Percentiles rank a stretch among this genome's conserved stretches.
phyloP scores from a whole-genome alignment of 352 stramenopile genomes.

The Phytophthora capsici region DNA sequence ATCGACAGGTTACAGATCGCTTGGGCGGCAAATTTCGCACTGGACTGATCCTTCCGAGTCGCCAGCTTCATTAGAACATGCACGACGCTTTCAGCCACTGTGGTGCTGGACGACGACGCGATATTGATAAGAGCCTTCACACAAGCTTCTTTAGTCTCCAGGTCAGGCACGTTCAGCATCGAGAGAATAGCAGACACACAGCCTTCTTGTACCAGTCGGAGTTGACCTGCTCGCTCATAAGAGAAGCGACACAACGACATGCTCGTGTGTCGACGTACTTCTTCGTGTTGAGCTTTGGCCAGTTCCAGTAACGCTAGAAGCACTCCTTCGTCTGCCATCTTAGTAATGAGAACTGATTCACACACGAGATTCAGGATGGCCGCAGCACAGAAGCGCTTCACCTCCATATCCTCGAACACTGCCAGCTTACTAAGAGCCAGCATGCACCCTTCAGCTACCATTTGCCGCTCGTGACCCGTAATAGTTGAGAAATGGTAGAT shows the following conservation, averaged over 20 bases:
- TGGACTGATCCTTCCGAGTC: slow-evolving; percentile 64
- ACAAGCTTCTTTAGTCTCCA: slow-evolving; percentile 84
- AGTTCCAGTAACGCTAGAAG: slow-evolving; percentile 76
- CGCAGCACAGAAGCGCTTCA: slow-evolving; percentile 84
- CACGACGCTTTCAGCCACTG: slow-evolving; percentile 78
- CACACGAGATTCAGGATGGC: slow-evolving; percentile 83
- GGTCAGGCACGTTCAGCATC: slow-evolving; percentile 83
- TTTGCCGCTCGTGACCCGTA: slow-evolving; percentile 69
- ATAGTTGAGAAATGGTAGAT: slow-evolving; percentile 83
- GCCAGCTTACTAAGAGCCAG: slow-evolving; percentile 73
- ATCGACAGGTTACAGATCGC: slow-evolving; percentile 85
- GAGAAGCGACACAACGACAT: slow-evolving; percentile 86
- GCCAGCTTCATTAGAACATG: slow-evolving; percentile 82
- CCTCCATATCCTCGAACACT: slow-evolving; percentile 81
- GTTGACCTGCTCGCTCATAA: slow-evolving; percentile 72
- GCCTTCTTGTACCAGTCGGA: slow-evolving; percentile 80
- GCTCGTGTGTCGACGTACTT: slow-evolving; percentile 83
- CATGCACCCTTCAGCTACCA: slow-evolving; percentile 82
- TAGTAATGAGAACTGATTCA: slow-evolving; percentile 44
- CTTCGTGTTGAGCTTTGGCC: slow-evolving; percentile 79
- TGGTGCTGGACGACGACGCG: slow-evolving; percentile 61
- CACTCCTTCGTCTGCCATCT: slow-evolving; percentile 82
- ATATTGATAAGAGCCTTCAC: slow-evolving; percentile 90
- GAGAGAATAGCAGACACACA: slow-evolving; percentile 85
- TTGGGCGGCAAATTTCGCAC: slow-evolving; percentile 65